Conservation (phyloP, 208 protist genomes). For the Leishmania braziliensis region DNA sequence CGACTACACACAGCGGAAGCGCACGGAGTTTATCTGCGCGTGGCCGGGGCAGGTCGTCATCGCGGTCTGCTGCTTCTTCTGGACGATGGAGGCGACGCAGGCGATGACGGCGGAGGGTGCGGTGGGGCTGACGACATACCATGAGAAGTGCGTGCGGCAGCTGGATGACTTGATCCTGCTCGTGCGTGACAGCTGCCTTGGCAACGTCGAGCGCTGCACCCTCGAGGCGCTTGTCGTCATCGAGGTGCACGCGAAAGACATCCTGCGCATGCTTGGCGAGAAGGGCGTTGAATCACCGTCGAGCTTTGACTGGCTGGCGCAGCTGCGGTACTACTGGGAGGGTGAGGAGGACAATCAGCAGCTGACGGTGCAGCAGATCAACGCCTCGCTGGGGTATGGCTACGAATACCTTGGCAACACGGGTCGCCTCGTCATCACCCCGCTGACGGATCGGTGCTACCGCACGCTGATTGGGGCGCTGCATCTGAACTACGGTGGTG, state of each 20-base stretch:
- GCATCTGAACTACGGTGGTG: slow-evolving; percentile 96
- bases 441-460: slow-evolving; percentile 96
- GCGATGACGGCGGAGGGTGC: slow-evolving; percentile 87
- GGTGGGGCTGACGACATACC: slow-evolving; percentile 85
- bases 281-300: slow-evolving; percentile 89
- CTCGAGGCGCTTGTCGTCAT: slow-evolving; percentile 95
- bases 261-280: slow-evolving; percentile 91
- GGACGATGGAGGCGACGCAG: slow-evolving; percentile 94
- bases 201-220: slow-evolving; percentile 86
- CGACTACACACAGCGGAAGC: slow-evolving; percentile 77
- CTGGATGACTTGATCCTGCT: slow-evolving; percentile 92
- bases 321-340: slow-evolving; percentile 98
- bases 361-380: slow-evolving; percentile 92
- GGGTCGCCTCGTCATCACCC: slow-evolving; percentile 96
- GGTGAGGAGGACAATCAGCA: slow-evolving; percentile 54
- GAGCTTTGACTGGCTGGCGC: slow-evolving; percentile 96
- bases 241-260: slow-evolving; percentile 95
- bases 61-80: slow-evolving; percentile 90
- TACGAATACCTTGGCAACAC: slow-evolving; percentile 98
- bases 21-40: slow-evolving; percentile 90
- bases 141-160: slow-evolving; percentile 88
- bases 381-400: slow-evolving; percentile 92
- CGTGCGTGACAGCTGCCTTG: slow-evolving; percentile 90
- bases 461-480: slow-evolving; percentile 97
- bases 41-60: slow-evolving; percentile 96